phyloP scores from a whole-genome alignment of 352 stramenopile genomes.

The Phytopythium sindhum region DNA sequence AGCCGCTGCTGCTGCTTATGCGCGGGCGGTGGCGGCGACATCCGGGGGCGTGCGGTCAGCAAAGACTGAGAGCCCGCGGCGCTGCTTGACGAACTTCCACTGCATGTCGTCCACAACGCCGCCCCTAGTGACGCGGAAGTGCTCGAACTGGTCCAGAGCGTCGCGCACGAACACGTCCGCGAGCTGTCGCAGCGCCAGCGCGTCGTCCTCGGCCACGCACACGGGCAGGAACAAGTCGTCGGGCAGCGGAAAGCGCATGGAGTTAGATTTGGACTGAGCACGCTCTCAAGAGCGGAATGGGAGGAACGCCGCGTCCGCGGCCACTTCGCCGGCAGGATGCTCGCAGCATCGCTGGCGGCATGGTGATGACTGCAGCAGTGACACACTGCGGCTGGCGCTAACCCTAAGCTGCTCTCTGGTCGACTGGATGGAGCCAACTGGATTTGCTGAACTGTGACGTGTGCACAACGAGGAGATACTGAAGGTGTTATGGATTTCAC shows the following conservation, averaged over 20 bases:
- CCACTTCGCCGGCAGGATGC: not conserved
- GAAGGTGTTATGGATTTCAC: too few species aligned
- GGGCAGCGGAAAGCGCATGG: conserved; percentile 9
- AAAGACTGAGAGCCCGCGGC: conserved; percentile 1
- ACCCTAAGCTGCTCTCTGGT: too few species aligned
- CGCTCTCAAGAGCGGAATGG: too few species aligned
- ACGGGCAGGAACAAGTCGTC: conserved; percentile 1
- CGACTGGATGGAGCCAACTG: too few species aligned
- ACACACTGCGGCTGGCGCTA: too few species aligned
- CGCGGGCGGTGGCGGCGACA: not conserved
- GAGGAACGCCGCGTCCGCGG: too few species aligned
- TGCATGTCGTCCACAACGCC: not conserved
- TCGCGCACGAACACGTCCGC: conserved; percentile 4
- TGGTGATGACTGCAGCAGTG: too few species aligned
- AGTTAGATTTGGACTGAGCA: not conserved
- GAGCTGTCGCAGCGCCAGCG: not conserved
- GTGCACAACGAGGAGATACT: too few species aligned
- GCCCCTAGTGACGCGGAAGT: not conserved
- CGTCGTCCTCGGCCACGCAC: not conserved
- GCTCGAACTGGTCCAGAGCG: conserved; percentile 2
- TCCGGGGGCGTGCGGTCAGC: conserved; percentile 1
- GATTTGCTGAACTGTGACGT: too few species aligned
- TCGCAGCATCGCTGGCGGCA: too few species aligned
- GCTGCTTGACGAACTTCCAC: conserved; percentile 4
- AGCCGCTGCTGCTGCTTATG: not conserved